Evolutionary conservation across 306 rosid species (phyloP).

Genomic region (Acacia melanoxylon): DNA sequence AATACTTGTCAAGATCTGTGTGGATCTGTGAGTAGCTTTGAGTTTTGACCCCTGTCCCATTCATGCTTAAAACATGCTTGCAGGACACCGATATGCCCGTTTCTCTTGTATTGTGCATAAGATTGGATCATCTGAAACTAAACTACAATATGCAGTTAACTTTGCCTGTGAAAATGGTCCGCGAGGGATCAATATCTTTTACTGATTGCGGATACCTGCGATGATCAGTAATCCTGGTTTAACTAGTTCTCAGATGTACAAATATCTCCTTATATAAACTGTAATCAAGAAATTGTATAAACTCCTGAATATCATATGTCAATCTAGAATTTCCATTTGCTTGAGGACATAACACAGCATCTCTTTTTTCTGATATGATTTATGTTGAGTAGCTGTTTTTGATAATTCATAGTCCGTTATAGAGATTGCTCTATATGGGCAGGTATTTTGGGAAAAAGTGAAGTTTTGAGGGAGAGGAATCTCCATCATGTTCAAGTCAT

Average conservation of each 20-base stretch:
- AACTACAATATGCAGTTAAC: not conserved
- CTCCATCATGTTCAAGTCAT: slow-evolving; percentile 65
- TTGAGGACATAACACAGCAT: not conserved
- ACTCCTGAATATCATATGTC: not conserved
- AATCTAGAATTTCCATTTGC: slow-evolving; percentile 22
- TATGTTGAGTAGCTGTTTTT: not conserved
- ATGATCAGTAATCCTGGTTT: not conserved
- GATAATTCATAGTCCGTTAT: slow-evolving; percentile 8
- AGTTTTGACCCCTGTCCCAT: not conserved
- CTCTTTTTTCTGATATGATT: not conserved
- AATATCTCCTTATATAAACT: not conserved
- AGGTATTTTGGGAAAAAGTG: slow-evolving; percentile 39
- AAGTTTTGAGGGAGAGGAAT: slow-evolving; percentile 33
- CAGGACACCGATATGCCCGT: not conserved
- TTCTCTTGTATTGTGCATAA: not conserved
- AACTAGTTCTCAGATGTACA: slow-evolving; percentile 6
- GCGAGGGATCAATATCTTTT: not conserved
- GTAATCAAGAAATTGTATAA: slow-evolving; percentile 1
- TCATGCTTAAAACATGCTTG: not conserved
- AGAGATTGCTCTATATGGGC: slow-evolving; percentile 31
- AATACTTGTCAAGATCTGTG: slow-evolving; percentile 38
- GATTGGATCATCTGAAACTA: slow-evolving; percentile 11
- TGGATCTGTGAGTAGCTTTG: slow-evolving; percentile 25
- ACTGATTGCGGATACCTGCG: not conserved
- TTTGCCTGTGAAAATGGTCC: not conserved